phyloP scores from a whole-genome alignment of 2,329 filamentous ascomycete genomes.

The Fusarium pseudonygamai region DNA sequence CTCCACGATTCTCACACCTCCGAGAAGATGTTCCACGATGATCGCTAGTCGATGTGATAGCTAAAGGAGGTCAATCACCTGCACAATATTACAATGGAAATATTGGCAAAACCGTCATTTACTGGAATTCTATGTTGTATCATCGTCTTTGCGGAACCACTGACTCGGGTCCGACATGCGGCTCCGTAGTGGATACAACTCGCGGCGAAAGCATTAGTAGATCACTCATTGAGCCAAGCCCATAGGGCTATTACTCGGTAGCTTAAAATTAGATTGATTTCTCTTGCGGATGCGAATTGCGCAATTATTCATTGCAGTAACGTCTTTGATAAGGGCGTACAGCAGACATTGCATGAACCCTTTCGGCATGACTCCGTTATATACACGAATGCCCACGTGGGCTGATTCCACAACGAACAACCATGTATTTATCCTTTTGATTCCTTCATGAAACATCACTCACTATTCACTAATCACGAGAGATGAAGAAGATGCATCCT shows the following conservation, averaged over 20 bases:
- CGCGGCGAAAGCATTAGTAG: background rate
- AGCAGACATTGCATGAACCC: background rate
- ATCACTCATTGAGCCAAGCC: background rate
- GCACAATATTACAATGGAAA: rapidly evolving
- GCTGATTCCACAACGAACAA: background rate
- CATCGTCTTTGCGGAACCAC: background rate
- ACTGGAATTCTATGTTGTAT: background rate
- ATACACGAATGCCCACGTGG: background rate
- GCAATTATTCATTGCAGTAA: background rate
- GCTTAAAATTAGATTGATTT: background rate
- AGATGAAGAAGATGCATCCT: constrained; percentile 11
- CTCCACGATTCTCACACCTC: background rate
- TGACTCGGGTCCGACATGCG: constrained; percentile 12
- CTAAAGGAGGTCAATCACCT: background rate
- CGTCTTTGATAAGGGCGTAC: background rate
- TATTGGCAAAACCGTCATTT: background rate
- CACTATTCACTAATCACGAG: background rate
- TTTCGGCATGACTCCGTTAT: background rate
- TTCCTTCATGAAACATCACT: background rate
- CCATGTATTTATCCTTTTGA: rapidly evolving
- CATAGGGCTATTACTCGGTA: background rate
- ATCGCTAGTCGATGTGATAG: no score
- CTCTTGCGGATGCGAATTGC: background rate
- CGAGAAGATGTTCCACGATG: background rate
- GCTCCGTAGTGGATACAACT: constrained; percentile 16